Evolutionary conservation across 495 filamentous ascomycete genomes (phyloP).

Genomic region (Clohesyomyces aquaticus): DNA sequence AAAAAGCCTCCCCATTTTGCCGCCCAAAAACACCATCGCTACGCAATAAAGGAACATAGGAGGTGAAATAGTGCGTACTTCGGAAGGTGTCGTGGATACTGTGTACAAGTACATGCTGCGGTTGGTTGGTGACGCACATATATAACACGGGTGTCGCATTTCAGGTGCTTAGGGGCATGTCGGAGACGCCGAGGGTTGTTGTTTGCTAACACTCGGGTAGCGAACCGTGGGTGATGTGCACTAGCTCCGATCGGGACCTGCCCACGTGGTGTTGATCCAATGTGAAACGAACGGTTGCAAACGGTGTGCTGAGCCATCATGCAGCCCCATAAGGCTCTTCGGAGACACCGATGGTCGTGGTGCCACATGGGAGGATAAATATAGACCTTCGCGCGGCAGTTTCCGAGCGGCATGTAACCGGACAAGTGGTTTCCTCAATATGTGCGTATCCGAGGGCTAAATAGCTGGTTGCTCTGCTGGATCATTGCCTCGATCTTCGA

Average conservation of each 20-base stretch:
- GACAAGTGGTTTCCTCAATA: conserved; percentile 19
- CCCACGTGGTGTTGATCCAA: background rate
- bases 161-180: background rate
- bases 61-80: too few relatives aligned
- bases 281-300: background rate
- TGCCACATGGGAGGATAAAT: too few relatives aligned
- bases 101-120: too few relatives aligned
- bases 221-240: background rate
- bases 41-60: too few relatives aligned
- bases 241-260: background rate
- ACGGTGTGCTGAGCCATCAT: background rate
- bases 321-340: background rate
- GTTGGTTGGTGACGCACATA: too few relatives aligned
- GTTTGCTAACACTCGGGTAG: background rate
- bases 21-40: too few relatives aligned
- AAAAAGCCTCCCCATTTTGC: too few relatives aligned
- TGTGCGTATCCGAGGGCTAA: conserved; percentile 21
- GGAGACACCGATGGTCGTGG: background rate
- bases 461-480: conserved; percentile 39
- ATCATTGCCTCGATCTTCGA: conserved; percentile 42
- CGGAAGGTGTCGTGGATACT: too few relatives aligned
- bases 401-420: background rate
- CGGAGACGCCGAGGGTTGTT: background rate
- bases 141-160: too few relatives aligned
- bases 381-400: too few relatives aligned